These are phyloP conservation scores for Botryotinia globosa DNA, from an alignment of 2,329 filamentous ascomycete genomes.

Conservation along the genomic window DNA sequence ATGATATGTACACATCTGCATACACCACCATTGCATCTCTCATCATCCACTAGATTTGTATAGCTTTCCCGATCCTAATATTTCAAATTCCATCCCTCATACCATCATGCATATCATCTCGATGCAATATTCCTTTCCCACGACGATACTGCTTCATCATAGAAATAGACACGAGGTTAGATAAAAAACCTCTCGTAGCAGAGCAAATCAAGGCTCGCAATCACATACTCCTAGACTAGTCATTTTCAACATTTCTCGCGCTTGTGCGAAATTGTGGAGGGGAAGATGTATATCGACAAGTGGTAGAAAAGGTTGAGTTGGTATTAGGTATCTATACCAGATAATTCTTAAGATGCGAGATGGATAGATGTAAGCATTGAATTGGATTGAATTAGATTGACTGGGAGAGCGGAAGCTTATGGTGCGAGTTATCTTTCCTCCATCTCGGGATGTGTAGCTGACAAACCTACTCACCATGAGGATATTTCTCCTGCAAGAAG, in stretches of 20 bases:
- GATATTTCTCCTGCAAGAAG: not conserved
- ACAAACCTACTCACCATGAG: not conserved
- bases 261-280: not conserved
- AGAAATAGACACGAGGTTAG: not conserved
- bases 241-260: not conserved
- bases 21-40: not conserved
- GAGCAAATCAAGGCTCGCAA: not conserved
- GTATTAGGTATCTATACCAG: not conserved
- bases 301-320: not conserved
- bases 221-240: not conserved
- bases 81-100: not conserved
- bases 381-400: not conserved
- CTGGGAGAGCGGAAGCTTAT: not conserved
- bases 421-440: not conserved
- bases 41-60: not conserved
- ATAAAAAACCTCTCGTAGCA: not conserved
- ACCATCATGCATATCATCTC: not conserved
- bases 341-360: not conserved
- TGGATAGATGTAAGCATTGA: not conserved
- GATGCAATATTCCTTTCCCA: not conserved
- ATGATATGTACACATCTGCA: not conserved
- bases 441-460: not conserved
- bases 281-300: not conserved
- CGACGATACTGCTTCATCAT: not conserved
- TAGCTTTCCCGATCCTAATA: not conserved